These are phyloP conservation scores for Simmondsia chinensis DNA, from an alignment of 148 eudicot genomes.

Conservation along the genomic window DNA sequence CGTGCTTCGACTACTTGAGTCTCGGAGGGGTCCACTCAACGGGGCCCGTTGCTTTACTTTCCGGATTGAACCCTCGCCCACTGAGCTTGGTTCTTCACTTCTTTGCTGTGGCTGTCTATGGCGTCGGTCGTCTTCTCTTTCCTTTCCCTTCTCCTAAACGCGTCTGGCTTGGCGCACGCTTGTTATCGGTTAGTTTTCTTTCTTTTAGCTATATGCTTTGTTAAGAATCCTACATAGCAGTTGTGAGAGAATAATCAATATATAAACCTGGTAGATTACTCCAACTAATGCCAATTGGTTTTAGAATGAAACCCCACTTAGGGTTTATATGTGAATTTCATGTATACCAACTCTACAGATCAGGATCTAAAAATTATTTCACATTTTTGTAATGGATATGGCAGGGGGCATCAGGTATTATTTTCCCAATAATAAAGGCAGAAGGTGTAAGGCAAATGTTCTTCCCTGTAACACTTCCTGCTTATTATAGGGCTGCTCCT, in stretches of 20 bases:
- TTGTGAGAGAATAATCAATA: not conserved
- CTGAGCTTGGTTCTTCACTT: slow-evolving; percentile 64
- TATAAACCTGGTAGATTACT: too few relatives aligned
- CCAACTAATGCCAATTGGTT: too few relatives aligned
- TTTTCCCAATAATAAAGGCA: slow-evolving; percentile 70
- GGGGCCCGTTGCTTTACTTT: slow-evolving; percentile 65
- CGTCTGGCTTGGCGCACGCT: slow-evolving; percentile 45
- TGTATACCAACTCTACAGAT: too few relatives aligned
- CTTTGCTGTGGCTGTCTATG: slow-evolving; percentile 67
- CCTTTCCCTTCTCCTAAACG: slow-evolving; percentile 68
- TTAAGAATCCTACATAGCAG: not conserved
- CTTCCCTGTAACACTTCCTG: slow-evolving; percentile 69
- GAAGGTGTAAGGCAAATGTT: slow-evolving; percentile 90
- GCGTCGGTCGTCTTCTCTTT: slow-evolving; percentile 64
- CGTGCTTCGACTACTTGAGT: slow-evolving; percentile 70
- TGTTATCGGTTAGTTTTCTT: slow-evolving; percentile 37
- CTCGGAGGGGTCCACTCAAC: slow-evolving; percentile 66
- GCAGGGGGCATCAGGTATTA: slow-evolving; percentile 76
- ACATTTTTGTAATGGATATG: too few relatives aligned
- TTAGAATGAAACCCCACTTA: too few relatives aligned
- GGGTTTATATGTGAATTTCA: not conserved
- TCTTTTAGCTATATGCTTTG: not conserved
- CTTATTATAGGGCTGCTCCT: slow-evolving; percentile 50
- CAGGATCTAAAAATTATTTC: too few relatives aligned
- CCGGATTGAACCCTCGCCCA: slow-evolving; percentile 70